Percentiles rank a stretch among this genome's conserved stretches.
Conservation (phyloP, 1,284 basidiomycete species). For the Pterulicium gracile region DNA sequence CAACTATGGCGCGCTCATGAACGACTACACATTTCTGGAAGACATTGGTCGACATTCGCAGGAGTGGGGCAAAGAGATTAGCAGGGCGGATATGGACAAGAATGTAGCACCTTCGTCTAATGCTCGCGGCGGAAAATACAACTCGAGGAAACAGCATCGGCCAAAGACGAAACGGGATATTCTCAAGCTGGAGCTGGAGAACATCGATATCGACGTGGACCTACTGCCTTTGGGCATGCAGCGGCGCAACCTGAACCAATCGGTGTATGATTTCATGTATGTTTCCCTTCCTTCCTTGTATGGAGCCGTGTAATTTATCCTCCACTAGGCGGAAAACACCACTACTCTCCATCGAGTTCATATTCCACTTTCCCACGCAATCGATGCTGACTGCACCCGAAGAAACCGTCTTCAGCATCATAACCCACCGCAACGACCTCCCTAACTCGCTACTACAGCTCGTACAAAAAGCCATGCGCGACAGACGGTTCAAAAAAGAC, state of each 20-base stretch:
- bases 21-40: conserved; percentile 79
- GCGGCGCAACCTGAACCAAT: conserved; percentile 63
- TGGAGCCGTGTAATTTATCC: conserved; percentile 2
- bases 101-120: conserved; percentile 14
- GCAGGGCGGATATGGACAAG: conserved; percentile 33
- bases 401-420: conserved; percentile 25
- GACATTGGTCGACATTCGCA: conserved; percentile 62
- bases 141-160: conserved; percentile 10
- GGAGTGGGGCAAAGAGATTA: conserved; percentile 65
- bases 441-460: conserved; percentile 37
- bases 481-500: conserved; percentile 21
- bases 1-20: conserved; percentile 73
- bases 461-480: conserved; percentile 33
- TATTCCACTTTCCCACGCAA: conserved; percentile 40
- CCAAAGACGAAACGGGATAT: conserved; percentile 45
- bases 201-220: conserved; percentile 62
- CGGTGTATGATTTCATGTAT: conserved; percentile 72
- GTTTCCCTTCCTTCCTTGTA: conserved; percentile 18
- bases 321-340: conserved; percentile 46
- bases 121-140: conserved; percentile 12
- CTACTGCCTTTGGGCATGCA: conserved; percentile 79
- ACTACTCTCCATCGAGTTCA: conserved; percentile 66
- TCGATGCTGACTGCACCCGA: conserved; percentile 28
- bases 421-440: conserved; percentile 53
- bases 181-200: conserved; percentile 55